Evolutionary conservation across 164 flowering plant genomes (phyloP).

Genomic region (Kingdonia uniflora): DNA sequence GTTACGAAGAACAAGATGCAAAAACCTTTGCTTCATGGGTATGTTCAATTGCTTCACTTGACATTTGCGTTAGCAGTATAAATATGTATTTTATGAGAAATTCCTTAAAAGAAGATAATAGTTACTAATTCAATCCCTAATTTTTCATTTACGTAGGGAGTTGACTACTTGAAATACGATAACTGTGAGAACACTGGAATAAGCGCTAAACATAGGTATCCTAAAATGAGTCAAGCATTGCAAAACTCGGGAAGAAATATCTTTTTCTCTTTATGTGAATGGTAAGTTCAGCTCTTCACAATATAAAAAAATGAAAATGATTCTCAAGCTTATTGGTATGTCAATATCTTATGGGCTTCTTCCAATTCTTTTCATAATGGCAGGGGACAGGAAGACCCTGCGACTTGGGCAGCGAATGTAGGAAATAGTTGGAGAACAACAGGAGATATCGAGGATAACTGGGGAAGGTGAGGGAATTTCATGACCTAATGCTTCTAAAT

Average conservation of each 20-base stretch:
- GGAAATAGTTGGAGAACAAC: too few relatives aligned
- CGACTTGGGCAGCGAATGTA: conserved; percentile 55
- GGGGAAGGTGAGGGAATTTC: conserved; percentile 65
- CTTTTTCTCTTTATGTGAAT: conserved; percentile 66
- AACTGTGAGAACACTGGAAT: conserved; percentile 34
- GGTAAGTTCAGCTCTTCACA: too few relatives aligned
- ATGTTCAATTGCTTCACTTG: not conserved
- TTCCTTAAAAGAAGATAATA: too few relatives aligned
- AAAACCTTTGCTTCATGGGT: too few relatives aligned
- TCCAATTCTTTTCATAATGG: too few relatives aligned
- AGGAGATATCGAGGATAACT: conserved; percentile 48
- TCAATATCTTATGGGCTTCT: too few relatives aligned
- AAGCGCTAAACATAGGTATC: conserved; percentile 54
- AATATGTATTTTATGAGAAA: too few relatives aligned
- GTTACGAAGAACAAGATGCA: conserved; percentile 55
- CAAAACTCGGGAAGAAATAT: conserved; percentile 50
- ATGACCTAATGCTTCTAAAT: too few relatives aligned
- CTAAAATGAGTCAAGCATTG: conserved; percentile 59
- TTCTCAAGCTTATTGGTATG: too few relatives aligned
- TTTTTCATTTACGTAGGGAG: conserved; percentile 21
- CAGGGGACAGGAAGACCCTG: conserved; percentile 72
- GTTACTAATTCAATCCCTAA: too few relatives aligned
- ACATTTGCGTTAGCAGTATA: not conserved
- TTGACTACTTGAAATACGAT: conserved; percentile 66
- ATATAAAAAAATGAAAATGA: too few relatives aligned